These are phyloP conservation scores for Striga asiatica DNA, from an alignment of 257 asterid species.

Conservation along the genomic window DNA sequence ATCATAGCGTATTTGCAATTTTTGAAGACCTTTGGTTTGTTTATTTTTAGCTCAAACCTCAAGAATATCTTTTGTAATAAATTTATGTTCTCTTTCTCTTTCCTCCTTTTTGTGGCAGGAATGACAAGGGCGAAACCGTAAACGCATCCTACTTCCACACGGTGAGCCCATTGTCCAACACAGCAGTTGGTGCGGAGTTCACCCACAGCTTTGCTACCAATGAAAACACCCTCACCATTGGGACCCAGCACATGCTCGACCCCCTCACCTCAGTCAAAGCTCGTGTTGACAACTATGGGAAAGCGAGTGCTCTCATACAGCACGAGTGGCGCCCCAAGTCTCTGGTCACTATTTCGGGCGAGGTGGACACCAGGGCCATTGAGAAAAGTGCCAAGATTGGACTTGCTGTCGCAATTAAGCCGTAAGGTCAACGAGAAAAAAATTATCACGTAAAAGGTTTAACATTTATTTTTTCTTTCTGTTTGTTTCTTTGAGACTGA, in stretches of 20 bases:
- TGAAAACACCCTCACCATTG: conserved; percentile 71
- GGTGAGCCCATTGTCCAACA: conserved; percentile 62
- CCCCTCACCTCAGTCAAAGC: conserved; percentile 75
- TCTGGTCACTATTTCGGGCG: conserved; percentile 83
- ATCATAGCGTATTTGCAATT: too few species aligned
- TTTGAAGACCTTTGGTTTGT: neutral
- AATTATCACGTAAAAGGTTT: too few species aligned
- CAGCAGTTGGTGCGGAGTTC: conserved; percentile 94
- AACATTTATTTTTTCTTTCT: too few species aligned
- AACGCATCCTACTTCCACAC: conserved; percentile 82
- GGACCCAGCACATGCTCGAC: conserved; percentile 79
- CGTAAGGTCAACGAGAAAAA: conserved; percentile 49
- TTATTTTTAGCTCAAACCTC: neutral
- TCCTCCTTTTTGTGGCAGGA: conserved; percentile 42
- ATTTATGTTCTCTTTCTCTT: too few species aligned
- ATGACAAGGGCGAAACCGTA: conserved; percentile 57
- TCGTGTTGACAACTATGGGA: conserved; percentile 73
- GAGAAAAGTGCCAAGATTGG: conserved; percentile 94
- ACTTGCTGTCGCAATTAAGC: conserved; percentile 78
- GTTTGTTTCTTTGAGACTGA: conserved; percentile 10
- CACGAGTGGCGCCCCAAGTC: conserved; percentile 91
- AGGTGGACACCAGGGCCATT: conserved; percentile 86
- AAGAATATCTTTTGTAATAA: neutral
- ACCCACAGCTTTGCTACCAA: conserved; percentile 76
- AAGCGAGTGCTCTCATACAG: conserved; percentile 82